phyloP scores from a whole-genome alignment of 108 stramenopile genomes.

The Cyclostephanos invisitatus region DNA sequence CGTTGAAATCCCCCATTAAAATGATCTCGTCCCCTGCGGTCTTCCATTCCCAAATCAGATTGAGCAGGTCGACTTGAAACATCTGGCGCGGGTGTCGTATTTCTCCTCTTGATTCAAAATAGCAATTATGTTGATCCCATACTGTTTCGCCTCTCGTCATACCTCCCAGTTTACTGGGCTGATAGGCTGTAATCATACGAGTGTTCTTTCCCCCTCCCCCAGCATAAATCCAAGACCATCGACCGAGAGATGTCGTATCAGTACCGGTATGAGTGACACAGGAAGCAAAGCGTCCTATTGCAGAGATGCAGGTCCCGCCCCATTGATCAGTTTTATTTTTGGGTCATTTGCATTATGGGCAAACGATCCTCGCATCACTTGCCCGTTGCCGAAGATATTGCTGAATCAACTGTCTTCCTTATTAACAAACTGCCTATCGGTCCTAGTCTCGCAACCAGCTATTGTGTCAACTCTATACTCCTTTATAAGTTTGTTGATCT shows the following conservation, averaged over 20 bases:
- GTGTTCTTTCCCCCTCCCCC: neutral
- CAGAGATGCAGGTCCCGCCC: too few species aligned
- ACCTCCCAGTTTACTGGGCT: neutral
- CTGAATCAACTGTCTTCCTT: too few species aligned
- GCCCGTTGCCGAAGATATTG: too few species aligned
- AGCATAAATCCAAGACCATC: slow-evolving; percentile 12
- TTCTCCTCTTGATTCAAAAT: neutral
- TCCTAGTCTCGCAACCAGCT: too few species aligned
- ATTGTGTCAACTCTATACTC: too few species aligned
- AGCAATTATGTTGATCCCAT: slow-evolving; percentile 12
- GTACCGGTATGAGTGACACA: neutral
- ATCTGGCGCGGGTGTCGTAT: neutral
- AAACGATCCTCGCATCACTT: too few species aligned
- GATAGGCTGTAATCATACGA: neutral
- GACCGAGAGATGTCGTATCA: slow-evolving; percentile 2
- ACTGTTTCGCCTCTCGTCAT: slow-evolving; percentile 5
- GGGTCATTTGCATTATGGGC: too few species aligned
- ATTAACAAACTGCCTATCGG: too few species aligned
- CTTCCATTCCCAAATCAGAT: neutral
- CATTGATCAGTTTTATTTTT: too few species aligned
- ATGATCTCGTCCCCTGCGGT: neutral
- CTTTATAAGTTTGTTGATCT: too few species aligned
- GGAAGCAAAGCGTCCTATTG: too few species aligned
- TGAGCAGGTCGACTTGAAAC: neutral
- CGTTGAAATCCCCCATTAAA: slow-evolving; percentile 3